Base-by-base conservation (phyloP, 805 yeast species). In the Schwanniomyces yamadae region DNA sequence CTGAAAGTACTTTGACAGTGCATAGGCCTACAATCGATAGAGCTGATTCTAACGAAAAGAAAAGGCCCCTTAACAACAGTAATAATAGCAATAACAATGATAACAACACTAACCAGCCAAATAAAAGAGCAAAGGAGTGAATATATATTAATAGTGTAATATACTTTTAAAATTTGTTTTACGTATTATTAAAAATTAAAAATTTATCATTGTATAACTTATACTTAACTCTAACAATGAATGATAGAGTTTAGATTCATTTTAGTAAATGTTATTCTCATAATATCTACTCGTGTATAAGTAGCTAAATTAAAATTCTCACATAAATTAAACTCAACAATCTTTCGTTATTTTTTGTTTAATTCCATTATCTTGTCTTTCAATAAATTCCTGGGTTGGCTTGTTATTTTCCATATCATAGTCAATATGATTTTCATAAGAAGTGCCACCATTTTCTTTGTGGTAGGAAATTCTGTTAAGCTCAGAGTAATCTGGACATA, bases 401-500 rank as follows among this genome's bases (percentile, higher is more conserved):
- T 45, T 42, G 10, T 35, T 19, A 5, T 23, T 30, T 2, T 36
- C 35, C 7, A 34, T 23, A 13, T 42, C 35, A 25, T 44, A 44
- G 14, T 37, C 30, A 26, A 45, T 45, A 14, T 37, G 27, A 7
- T 39, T 41, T 21, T 16, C 26, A 14, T 32, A 36, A 12, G 44
- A 35, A 34, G 39, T 42, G 5, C 47, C 45, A 22, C 12, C 36
- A 28, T 51, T 52, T 4, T 42, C 39, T 19, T 40, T 33, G 31
- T 46, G 41, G 36, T 54, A 52, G 17, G 53, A 45, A 29, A 61
- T 51, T 43, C 48, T 59, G 49, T 52, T 59, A 29, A 70, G 52
- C 41, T 66, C 71, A 19, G 76, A 67, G 49, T 59, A 62, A 47
- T 76, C 80, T 22, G 80, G 80, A 41, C 77, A 71, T 42, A 76